phyloP scores from a whole-genome alignment of 2,329 filamentous ascomycete species.

The Phialophora chinensis region DNA sequence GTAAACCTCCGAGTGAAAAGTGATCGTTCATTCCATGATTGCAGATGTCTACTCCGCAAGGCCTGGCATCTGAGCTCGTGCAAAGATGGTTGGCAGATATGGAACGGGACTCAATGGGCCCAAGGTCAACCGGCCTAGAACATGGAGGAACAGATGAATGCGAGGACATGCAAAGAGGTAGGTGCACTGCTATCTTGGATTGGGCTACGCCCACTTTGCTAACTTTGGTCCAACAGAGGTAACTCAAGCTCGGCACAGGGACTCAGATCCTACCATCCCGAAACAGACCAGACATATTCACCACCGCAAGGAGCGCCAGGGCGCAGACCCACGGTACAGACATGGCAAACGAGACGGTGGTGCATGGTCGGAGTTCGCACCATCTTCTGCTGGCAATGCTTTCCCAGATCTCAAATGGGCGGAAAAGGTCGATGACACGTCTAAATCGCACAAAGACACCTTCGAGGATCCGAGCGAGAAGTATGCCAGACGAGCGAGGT shows the following conservation, averaged over 20 bases:
- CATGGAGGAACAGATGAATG: no score
- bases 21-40: neutral
- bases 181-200: neutral
- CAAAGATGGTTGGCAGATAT: slow-evolving; percentile 8
- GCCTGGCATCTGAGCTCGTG: neutral
- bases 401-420: neutral
- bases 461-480: slow-evolving; percentile 27
- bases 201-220: neutral
- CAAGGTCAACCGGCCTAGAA: neutral
- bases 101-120: neutral
- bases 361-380: neutral
- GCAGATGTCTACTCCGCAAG: neutral
- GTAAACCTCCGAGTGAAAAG: neutral
- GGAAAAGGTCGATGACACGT: neutral
- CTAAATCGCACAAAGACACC: neutral
- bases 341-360: neutral
- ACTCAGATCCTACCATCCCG: neutral
- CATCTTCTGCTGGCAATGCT: neutral
- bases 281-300: neutral
- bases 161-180: neutral
- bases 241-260: neutral
- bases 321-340: neutral
- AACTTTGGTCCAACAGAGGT: neutral
- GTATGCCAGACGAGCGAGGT: slow-evolving; percentile 35
- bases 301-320: neutral